These are phyloP conservation scores for Sclerotinia trifoliorum DNA, from an alignment of 2,329 filamentous ascomycete genomes.

Conservation along the genomic window DNA sequence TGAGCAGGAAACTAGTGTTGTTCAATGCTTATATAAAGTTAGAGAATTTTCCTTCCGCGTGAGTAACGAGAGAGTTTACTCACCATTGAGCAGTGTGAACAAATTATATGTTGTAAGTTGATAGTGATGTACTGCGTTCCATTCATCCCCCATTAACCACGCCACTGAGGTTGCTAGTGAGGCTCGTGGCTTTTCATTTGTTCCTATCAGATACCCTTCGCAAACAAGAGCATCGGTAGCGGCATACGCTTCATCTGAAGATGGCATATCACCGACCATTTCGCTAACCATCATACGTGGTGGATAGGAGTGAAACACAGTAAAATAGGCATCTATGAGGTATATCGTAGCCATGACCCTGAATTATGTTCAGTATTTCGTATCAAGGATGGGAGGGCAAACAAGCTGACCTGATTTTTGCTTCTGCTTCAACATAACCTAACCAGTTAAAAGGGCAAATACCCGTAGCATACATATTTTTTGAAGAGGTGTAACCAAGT, in stretches of 20 bases:
- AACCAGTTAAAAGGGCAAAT: not conserved
- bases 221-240: constrained; percentile 9
- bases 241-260: constrained; percentile 14
- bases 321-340: constrained; percentile 1
- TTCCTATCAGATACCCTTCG: constrained; percentile 7
- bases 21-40: constrained; percentile 7
- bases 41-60: not conserved
- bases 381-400: not conserved
- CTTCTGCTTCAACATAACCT: constrained; percentile 7
- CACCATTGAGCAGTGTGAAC: not conserved
- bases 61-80: not conserved
- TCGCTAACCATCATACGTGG: not conserved
- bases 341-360: constrained; percentile 10
- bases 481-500: not conserved
- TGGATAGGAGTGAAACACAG: not conserved
- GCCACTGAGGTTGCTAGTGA: not conserved
- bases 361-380: not conserved
- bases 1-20: not conserved
- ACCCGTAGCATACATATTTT: constrained; percentile 5
- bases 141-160: constrained; percentile 7
- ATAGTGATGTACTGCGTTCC: not conserved
- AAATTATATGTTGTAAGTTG: not conserved
- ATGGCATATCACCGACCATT: constrained; percentile 15
- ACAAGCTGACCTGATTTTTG: constrained; percentile 6
- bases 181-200: not conserved